Conservation (phyloP, 306 rosid species). For the Datisca glomerata region DNA sequence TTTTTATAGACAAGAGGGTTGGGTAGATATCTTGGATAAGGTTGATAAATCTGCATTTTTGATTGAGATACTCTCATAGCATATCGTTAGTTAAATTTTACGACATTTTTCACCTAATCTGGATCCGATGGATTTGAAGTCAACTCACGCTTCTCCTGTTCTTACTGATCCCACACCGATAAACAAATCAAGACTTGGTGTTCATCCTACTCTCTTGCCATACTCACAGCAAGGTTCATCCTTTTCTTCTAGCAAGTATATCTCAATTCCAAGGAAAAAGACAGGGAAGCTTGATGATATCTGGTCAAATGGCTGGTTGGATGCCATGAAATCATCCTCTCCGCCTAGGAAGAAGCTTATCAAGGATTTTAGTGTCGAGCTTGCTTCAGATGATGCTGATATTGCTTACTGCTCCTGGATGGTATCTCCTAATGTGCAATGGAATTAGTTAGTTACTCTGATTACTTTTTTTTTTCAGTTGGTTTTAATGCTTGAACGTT, state of each 20-base stretch:
- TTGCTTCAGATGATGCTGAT: slow-evolving; percentile 47
- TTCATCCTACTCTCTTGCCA: slow-evolving; percentile 36
- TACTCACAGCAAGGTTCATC: slow-evolving; percentile 58
- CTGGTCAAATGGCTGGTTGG: slow-evolving; percentile 78
- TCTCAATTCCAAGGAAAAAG: slow-evolving; percentile 49
- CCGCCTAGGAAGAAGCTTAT: slow-evolving; percentile 69
- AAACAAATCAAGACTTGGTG: slow-evolving; percentile 72
- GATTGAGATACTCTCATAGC: no score
- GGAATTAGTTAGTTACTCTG: background rate
- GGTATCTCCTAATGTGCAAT: slow-evolving; percentile 25
- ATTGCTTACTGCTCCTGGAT: slow-evolving; percentile 47
- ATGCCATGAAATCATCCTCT: slow-evolving; percentile 91
- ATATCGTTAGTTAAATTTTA: no score
- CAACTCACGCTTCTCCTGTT: slow-evolving; percentile 53
- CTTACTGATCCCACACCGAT: slow-evolving; percentile 57
- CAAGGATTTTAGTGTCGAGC: slow-evolving; percentile 32
- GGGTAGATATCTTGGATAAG: slow-evolving; percentile 34
- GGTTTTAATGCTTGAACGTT: background rate
- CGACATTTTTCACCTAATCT: slow-evolving; percentile 9
- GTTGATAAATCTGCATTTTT: no score
- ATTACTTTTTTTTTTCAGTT: background rate
- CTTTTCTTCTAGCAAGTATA: slow-evolving; percentile 31
- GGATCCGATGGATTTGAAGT: slow-evolving; percentile 59
- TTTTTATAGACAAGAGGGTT: slow-evolving; percentile 82
- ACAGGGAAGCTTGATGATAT: slow-evolving; percentile 65